Evolutionary conservation across 2,329 filamentous ascomycete genomes (phyloP).

Genomic region (Fusarium sp.): DNA sequence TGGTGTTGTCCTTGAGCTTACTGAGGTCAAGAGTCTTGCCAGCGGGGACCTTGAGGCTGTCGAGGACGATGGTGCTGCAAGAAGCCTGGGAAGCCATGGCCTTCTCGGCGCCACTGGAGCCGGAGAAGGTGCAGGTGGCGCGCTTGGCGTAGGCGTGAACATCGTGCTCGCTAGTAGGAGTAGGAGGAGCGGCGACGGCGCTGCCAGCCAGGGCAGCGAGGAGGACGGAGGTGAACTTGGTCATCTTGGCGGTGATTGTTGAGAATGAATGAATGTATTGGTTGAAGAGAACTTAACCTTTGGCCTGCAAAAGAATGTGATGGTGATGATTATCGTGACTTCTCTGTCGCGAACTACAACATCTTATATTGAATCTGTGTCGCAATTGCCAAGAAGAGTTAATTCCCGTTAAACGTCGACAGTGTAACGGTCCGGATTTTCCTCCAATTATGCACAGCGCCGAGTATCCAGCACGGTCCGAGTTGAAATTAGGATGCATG

Average conservation of each 20-base stretch:
- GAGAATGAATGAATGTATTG: conserved; percentile 8
- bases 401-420: background rate
- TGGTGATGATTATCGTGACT: background rate
- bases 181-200: conserved; percentile 26
- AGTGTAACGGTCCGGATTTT: conserved; percentile 4
- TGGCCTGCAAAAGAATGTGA: conserved; percentile 36
- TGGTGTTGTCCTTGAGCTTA: conserved; percentile 35
- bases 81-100: conserved; percentile 28
- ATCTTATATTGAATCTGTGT: conserved; percentile 18
- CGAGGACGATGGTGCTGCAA: conserved; percentile 37
- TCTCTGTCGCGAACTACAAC: background rate
- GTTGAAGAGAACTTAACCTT: conserved; percentile 11
- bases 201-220: conserved; percentile 39
- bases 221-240: conserved; percentile 22
- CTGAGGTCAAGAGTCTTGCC: conserved; percentile 39
- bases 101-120: conserved; percentile 31
- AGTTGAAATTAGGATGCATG: conserved; percentile 16
- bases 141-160: conserved; percentile 31
- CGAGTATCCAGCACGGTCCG: background rate
- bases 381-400: background rate
- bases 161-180: conserved; percentile 16
- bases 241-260: too few relatives aligned
- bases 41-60: conserved; percentile 33
- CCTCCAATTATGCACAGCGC: conserved; percentile 8
- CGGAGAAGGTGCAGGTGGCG: conserved; percentile 37